Percentiles rank a stretch among this genome's conserved stretches.
These are phyloP conservation scores for Neurospora sp. DNA, from an alignment of 495 filamentous ascomycete genomes.

Conservation along the genomic window DNA sequence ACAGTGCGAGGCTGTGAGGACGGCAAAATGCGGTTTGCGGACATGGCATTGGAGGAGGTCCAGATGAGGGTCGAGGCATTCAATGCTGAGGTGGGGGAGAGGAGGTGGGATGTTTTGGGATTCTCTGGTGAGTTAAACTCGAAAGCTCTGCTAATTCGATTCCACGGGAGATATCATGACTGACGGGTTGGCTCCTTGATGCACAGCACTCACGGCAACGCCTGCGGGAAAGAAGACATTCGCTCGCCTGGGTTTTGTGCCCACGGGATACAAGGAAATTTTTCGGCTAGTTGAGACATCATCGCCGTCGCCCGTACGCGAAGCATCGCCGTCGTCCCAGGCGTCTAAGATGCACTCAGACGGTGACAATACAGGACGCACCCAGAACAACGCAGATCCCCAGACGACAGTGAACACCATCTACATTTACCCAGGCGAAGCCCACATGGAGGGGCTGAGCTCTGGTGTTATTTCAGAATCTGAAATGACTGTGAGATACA, in stretches of 20 bases:
- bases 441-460: not conserved
- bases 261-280: constrained; percentile 22
- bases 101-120: constrained; percentile 18
- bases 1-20: not conserved
- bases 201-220: constrained; percentile 23
- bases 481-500: constrained; percentile 1
- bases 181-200: not conserved
- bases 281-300: constrained; percentile 1
- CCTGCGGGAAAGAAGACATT: constrained; percentile 16
- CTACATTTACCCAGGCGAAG: constrained; percentile 10
- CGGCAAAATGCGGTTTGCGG: constrained; percentile 9
- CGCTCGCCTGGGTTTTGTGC: constrained; percentile 15
- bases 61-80: not conserved
- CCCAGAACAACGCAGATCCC: not conserved
- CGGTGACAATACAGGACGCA: not conserved
- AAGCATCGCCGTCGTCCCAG: not conserved
- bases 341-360: no score
- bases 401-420: constrained; percentile 4
- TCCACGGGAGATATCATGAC: not conserved
- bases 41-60: constrained; percentile 15
- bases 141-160: not conserved
- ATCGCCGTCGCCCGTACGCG: not conserved
- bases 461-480: not conserved
- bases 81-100: not conserved
- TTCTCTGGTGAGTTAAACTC: constrained; percentile 13